Percentiles rank a stretch among this genome's conserved stretches.
phyloP scores from a whole-genome alignment of 2,329 filamentous ascomycete species.

The Botryotinia calthae region DNA sequence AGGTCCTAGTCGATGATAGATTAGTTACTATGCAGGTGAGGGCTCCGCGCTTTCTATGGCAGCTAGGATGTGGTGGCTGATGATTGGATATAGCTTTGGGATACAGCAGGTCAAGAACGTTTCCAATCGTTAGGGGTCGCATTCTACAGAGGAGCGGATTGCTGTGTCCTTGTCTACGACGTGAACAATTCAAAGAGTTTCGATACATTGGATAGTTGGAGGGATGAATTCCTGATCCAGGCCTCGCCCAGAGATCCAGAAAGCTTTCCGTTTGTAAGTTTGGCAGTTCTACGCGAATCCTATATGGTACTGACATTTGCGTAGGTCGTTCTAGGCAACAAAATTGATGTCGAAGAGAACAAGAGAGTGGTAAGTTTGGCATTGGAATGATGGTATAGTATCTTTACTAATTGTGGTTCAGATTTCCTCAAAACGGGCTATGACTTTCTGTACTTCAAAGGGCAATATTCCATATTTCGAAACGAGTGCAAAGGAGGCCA shows the following conservation, averaged over 20 bases:
- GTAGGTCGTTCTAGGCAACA: constrained; percentile 93
- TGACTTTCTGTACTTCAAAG: constrained; percentile 97
- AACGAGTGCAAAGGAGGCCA: constrained; percentile 97
- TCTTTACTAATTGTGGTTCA: constrained; percentile 40
- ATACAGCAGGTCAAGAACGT: constrained; percentile 93
- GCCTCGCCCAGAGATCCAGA: constrained; percentile 94
- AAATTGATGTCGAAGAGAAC: constrained; percentile 97
- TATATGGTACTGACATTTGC: constrained; percentile 19
- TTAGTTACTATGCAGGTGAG: constrained; percentile 96
- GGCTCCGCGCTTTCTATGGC: neutral
- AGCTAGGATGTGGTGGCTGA: constrained; percentile 24
- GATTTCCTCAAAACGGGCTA: constrained; percentile 93
- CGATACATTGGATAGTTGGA: constrained; percentile 96
- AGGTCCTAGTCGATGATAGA: constrained; percentile 94
- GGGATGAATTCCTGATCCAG: constrained; percentile 97
- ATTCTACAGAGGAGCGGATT: constrained; percentile 96
- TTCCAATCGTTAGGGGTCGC: constrained; percentile 97
- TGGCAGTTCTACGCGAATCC: neutral
- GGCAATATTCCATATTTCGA: constrained; percentile 98
- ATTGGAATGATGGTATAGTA: neutral
- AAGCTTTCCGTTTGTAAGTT: constrained; percentile 90
- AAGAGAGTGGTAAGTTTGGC: constrained; percentile 76
- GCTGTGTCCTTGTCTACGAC: constrained; percentile 96
- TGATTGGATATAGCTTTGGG: constrained; percentile 74
- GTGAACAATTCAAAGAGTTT: constrained; percentile 99